Conservation (phyloP, 2,329 filamentous ascomycete species). For the Exophiala alcalophila region DNA sequence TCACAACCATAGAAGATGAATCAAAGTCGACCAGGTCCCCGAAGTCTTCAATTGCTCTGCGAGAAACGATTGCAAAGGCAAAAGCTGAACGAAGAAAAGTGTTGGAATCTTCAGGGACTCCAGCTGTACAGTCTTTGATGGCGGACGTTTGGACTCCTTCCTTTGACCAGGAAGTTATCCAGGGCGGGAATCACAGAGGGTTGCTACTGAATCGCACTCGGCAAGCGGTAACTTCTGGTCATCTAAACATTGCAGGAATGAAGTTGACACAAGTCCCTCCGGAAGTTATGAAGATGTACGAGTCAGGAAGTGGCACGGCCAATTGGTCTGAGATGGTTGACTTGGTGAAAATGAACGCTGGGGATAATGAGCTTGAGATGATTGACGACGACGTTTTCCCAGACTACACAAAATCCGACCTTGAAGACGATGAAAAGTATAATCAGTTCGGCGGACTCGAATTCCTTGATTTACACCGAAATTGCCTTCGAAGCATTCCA, state of each 20-base stretch:
- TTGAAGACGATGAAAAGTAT: conserved; percentile 61
- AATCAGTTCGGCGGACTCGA: conserved; percentile 81
- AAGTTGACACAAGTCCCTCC: conserved; percentile 73
- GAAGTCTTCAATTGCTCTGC: conserved; percentile 75
- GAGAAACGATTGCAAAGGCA: conserved; percentile 89
- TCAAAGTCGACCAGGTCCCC: conserved; percentile 37
- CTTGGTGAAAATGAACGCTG: conserved; percentile 75
- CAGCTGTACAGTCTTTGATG: neutral
- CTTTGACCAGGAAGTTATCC: conserved; percentile 53
- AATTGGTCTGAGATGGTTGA: conserved; percentile 93
- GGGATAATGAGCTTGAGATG: conserved; percentile 80
- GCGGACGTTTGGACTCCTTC: neutral
- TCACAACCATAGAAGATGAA: conserved; percentile 3
- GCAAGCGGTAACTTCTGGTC: conserved; percentile 70
- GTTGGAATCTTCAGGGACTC: neutral
- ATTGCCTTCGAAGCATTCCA: conserved; percentile 69
- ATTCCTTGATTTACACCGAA: conserved; percentile 80
- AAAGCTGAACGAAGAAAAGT: conserved; percentile 53
- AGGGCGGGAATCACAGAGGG: conserved; percentile 59
- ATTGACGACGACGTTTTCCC: conserved; percentile 76
- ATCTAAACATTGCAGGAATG: conserved; percentile 84
- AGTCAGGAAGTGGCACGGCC: conserved; percentile 60
- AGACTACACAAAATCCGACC: conserved; percentile 57
- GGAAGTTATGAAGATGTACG: conserved; percentile 89
- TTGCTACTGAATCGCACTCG: conserved; percentile 71